Evolutionary conservation across 1,284 basidiomycete genomes (phyloP), one percentile per base, ranked within the genome.

Genomic region (Cutaneotrichosporon sp.): DNA sequence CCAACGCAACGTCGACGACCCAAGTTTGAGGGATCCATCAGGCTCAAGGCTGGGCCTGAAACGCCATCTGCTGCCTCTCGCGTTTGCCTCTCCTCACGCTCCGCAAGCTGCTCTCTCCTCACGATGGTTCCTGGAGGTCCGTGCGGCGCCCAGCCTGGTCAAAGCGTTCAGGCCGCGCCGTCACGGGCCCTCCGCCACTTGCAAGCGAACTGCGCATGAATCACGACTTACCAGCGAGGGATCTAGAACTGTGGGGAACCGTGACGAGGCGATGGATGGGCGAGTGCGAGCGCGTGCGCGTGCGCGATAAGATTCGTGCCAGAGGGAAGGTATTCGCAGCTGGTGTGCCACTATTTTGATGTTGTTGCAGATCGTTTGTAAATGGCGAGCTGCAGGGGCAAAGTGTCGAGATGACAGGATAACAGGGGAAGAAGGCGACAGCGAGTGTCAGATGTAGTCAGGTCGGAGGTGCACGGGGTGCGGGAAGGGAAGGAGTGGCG

Each of bases 81-180:
- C 7, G 49, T 30, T 22, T 26, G 49, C 49, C 49, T 50, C 11
- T 26, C 2, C 49, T 50, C 49, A 1, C 26, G 22, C 42, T 46
- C 42, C 42, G 14, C 42, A 18, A 13, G 18, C 42, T 18, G 3
- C 16, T n/a, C 38, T 40, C 42, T 46, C 11, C 18, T 13, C 11
- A 36, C 18, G 42, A 46, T 9, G 42, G 42, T 18, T 46, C 18
- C 42, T 46, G 18, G 51, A 34, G 51, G 51, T 34, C 51, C 51
- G 51, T 53, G 51, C 31, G 31, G 31, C 16, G 51, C 51, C 51
- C 51, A 53, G 18, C 51, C 26, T 11, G 49, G 49, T 50, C 49
- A 30, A 26, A 50, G 49, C 49, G 49, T 16, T 22, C 22, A 30
- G 22, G 49, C 26, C 4, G 49, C 42, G 42, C 16, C 16, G 42